Evolutionary conservation across 108 stramenopile species (phyloP), one percentile per base, ranked within the genome.

Genomic region (Cyclotella sp.): DNA sequence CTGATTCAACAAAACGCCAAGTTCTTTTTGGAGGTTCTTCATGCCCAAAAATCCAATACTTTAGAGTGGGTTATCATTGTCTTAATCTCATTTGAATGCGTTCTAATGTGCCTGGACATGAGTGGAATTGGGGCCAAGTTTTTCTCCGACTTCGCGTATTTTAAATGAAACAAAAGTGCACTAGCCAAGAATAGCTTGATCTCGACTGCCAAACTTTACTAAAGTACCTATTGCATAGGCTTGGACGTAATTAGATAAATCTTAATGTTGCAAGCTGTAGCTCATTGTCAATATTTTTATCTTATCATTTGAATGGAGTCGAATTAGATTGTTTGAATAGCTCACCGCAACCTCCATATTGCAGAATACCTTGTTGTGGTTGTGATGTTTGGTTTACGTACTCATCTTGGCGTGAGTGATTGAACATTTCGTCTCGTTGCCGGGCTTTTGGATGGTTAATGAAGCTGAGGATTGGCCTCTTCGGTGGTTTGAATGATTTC

Each of bases 31-130:
- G 95, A 98, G 62, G 90, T 98, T 21, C 72, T 96, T 29, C 82
- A 92, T 52, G 80, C 91, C 44, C 86, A 98, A 69, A 98, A 98
- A 82, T 85, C 85, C 42, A 93, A 92, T 65, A 83, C 89, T 14
- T 60, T 95, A 66, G 97, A 98, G 73, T 95, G 94, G 97, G 93
- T 96, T 70, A 98, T 98, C 58, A 91, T 98, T 63, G 83, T 87
- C 0, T 76, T 98, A 18, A 98, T 98, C 79, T 61, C 80, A 24
- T 89, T 95, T 59, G 97, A 98, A 73, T 94, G 93, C 54, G 76
- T 90, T 13, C 71, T 98, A 53, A 95, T 96, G 95, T 82, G 87
- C 53, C 47, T 92, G 63, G 95, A 94, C 73, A 96, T 94, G 95
- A 90, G 91, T 77, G 95, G 95, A 3, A 64, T 76, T 75, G 94